Conservation (phyloP, 371 early-diverging fungal species). For the Batkoa obscura region DNA sequence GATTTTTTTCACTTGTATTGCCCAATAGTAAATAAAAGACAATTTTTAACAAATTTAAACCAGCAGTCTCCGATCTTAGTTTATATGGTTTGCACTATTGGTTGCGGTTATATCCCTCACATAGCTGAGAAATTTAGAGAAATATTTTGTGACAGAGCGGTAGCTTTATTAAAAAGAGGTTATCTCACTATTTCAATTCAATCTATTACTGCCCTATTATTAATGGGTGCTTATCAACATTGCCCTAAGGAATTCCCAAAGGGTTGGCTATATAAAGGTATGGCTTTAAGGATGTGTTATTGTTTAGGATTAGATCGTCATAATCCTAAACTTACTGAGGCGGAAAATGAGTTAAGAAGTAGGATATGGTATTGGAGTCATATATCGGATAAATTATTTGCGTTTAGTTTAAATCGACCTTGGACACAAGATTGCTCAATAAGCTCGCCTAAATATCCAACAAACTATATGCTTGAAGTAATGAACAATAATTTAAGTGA, state of each 20-base stretch:
- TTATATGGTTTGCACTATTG: background rate
- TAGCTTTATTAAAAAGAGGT: background rate
- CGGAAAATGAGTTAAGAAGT: background rate
- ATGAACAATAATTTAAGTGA: background rate
- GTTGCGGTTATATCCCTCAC: background rate
- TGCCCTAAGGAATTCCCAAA: background rate
- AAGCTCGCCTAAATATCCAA: background rate
- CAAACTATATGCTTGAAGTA: background rate
- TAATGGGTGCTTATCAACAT: background rate
- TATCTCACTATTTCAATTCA: background rate
- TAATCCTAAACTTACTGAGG: background rate
- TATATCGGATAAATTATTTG: background rate
- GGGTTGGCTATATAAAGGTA: background rate
- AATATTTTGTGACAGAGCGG: background rate
- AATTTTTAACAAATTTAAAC: background rate
- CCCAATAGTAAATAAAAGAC: background rate
- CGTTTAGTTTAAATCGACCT: background rate
- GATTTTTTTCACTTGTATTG: background rate
- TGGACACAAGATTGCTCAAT: background rate
- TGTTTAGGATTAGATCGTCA: background rate
- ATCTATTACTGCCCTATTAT: background rate
- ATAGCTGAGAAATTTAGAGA: background rate
- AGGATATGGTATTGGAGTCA: background rate
- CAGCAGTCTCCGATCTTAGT: background rate
- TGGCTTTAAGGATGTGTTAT: conserved; percentile 13